These are phyloP conservation scores for Parastagonospora nodorum DNA, from an alignment of 2,329 filamentous ascomycete genomes.

Conservation along the genomic window DNA sequence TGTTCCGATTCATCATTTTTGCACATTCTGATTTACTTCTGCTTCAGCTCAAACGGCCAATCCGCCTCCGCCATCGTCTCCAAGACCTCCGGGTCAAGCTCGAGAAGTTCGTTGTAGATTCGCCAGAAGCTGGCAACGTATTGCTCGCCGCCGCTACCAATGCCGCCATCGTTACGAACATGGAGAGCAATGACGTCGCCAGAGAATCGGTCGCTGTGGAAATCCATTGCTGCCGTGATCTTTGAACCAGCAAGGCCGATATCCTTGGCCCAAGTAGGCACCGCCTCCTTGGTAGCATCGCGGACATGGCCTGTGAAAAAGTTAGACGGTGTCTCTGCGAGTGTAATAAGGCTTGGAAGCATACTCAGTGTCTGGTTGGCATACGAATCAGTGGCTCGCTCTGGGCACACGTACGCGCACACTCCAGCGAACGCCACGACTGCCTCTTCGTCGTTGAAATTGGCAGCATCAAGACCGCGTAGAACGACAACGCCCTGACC, in stretches of 20 bases:
- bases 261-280: constrained; percentile 38
- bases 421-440: constrained; percentile 43
- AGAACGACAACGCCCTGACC: constrained; percentile 38
- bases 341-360: not conserved
- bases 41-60: constrained; percentile 47
- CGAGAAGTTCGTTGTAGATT: constrained; percentile 45
- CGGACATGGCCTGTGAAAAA: constrained; percentile 34
- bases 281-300: constrained; percentile 42
- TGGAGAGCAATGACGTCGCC: constrained; percentile 44
- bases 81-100: constrained; percentile 38
- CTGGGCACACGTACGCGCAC: constrained; percentile 35
- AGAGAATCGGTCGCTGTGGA: constrained; percentile 45
- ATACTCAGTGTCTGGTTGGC: constrained; percentile 45
- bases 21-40: constrained; percentile 31
- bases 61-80: constrained; percentile 41
- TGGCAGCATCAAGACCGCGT: constrained; percentile 38
- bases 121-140: constrained; percentile 38
- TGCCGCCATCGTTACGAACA: constrained; percentile 40
- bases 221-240: constrained; percentile 44
- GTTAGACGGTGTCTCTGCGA: not conserved
- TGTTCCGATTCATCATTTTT: not conserved
- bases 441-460: constrained; percentile 45
- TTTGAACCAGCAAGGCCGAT: constrained; percentile 46
- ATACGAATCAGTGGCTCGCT: constrained; percentile 44
- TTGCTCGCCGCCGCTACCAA: constrained; percentile 38